Conservation (phyloP, 164 flowering plant genomes). For the Aristolochia californica region DNA sequence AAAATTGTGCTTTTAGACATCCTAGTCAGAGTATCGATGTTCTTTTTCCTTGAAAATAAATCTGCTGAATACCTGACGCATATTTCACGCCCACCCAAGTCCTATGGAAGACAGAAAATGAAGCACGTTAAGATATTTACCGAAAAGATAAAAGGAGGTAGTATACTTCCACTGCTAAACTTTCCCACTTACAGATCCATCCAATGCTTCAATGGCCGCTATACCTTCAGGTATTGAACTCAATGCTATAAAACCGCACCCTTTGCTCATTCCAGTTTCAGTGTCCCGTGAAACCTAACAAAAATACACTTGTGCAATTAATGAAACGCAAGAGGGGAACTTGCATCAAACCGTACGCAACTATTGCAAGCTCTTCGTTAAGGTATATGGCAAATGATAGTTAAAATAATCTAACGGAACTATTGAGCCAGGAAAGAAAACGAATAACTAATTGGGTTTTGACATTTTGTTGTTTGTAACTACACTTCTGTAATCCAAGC, state of each 20-base stretch:
- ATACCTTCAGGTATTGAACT: conserved; percentile 24
- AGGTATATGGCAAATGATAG: neutral
- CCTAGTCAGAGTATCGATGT: conserved; percentile 11
- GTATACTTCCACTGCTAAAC: neutral
- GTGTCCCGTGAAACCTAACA: conserved; percentile 34
- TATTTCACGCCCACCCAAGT: conserved; percentile 41
- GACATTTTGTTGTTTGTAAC: too few relatives aligned
- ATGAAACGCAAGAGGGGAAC: too few relatives aligned
- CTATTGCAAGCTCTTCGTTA: too few relatives aligned
- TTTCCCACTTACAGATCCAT: conserved; percentile 30
- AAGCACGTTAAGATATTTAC: neutral
- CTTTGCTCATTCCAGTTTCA: conserved; percentile 35
- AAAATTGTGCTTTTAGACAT: conserved; percentile 17
- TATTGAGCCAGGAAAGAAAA: too few relatives aligned
- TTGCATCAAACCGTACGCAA: too few relatives aligned
- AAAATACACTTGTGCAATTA: conserved; percentile 1
- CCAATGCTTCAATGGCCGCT: conserved; percentile 31
- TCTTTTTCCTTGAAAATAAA: conserved; percentile 13
- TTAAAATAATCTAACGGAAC: neutral
- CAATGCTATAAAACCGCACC: conserved; percentile 38
- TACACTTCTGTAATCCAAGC: too few relatives aligned
- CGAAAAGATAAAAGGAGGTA: neutral
- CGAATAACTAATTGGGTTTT: too few relatives aligned
- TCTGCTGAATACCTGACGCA: conserved; percentile 26
- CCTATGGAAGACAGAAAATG: conserved; percentile 19